phyloP scores from a whole-genome alignment of 2,329 filamentous ascomycete species.

The Phialocephala subalpina region DNA sequence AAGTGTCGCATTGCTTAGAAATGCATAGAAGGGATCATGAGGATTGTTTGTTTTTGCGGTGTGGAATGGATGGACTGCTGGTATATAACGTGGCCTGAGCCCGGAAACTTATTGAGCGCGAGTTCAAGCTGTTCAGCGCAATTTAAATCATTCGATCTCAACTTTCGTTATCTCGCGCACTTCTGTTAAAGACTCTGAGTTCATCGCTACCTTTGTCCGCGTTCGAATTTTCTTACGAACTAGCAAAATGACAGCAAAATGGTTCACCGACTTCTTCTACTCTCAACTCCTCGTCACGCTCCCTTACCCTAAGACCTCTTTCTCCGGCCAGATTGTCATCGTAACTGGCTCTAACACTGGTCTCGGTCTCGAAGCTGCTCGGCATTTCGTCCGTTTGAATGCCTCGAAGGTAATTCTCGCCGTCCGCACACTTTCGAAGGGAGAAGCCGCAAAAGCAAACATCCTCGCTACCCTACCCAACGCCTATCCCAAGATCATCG shows the following conservation, averaged over 20 bases:
- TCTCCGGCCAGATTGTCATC: slow-evolving; percentile 45
- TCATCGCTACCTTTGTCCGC: neutral
- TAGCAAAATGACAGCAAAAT: neutral
- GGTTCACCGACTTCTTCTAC: slow-evolving; percentile 26
- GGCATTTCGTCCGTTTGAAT: slow-evolving; percentile 42
- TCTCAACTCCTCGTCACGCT: slow-evolving; percentile 29
- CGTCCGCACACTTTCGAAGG: slow-evolving; percentile 48
- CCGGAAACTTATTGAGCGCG: neutral
- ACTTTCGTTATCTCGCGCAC: no score
- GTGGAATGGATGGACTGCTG: neutral
- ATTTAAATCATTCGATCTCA: no score
- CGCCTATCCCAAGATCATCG: slow-evolving; percentile 22
- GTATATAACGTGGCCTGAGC: neutral
- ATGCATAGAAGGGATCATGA: neutral
- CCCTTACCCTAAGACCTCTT: slow-evolving; percentile 17
- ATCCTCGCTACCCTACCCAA: slow-evolving; percentile 37
- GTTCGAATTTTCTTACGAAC: no score
- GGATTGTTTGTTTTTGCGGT: neutral
- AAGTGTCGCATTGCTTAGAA: neutral
- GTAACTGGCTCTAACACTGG: slow-evolving; percentile 53
- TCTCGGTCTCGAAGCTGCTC: slow-evolving; percentile 50
- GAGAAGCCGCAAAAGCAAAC: slow-evolving; percentile 42
- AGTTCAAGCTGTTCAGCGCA: no score
- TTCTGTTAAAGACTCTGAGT: no score
- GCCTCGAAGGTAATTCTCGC: slow-evolving; percentile 50